Percentiles rank a stretch among this genome's conserved stretches.
Evolutionary conservation across 352 stramenopile species (phyloP).

Genomic region (Phytophthora tentaculata): DNA sequence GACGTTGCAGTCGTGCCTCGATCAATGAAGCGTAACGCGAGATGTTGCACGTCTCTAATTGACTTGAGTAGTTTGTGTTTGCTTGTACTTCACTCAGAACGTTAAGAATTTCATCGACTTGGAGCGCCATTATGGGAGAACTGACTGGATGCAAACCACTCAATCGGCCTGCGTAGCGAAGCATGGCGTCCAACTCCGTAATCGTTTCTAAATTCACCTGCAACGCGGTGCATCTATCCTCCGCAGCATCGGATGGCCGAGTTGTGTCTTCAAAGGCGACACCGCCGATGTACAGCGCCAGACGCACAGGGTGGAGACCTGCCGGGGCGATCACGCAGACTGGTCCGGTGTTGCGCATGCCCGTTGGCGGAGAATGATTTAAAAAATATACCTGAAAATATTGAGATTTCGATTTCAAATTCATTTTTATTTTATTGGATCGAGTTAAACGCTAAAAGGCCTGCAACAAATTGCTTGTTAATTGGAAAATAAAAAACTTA

Average conservation of each 20-base stretch:
- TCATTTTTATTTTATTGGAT: too few relatives aligned
- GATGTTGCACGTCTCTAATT: constrained; percentile 25
- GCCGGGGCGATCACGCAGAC: constrained; percentile 7
- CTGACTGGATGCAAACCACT: constrained; percentile 51
- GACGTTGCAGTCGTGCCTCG: constrained; percentile 32
- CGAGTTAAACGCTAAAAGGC: too few relatives aligned
- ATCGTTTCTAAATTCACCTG: constrained; percentile 51
- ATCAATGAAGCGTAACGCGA: constrained; percentile 33
- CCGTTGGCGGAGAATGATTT: not conserved
- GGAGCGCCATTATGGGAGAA: constrained; percentile 40
- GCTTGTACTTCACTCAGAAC: constrained; percentile 36
- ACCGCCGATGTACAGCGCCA: constrained; percentile 49
- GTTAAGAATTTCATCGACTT: constrained; percentile 65
- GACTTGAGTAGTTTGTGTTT: constrained; percentile 22
- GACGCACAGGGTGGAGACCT: constrained; percentile 43
- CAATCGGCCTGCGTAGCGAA: constrained; percentile 68
- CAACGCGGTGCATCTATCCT: constrained; percentile 34
- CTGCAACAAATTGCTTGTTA: not conserved
- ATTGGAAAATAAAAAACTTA: too few relatives aligned
- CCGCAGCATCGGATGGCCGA: constrained; percentile 25
- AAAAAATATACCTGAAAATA: not conserved
- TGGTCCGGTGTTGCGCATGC: constrained; percentile 16
- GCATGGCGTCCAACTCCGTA: constrained; percentile 54
- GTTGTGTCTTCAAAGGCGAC: constrained; percentile 50
- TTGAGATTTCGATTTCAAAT: not conserved